These are phyloP conservation scores for Microbotryum scabiosae DNA, from an alignment of 1,284 basidiomycete species.

Conservation along the genomic window DNA sequence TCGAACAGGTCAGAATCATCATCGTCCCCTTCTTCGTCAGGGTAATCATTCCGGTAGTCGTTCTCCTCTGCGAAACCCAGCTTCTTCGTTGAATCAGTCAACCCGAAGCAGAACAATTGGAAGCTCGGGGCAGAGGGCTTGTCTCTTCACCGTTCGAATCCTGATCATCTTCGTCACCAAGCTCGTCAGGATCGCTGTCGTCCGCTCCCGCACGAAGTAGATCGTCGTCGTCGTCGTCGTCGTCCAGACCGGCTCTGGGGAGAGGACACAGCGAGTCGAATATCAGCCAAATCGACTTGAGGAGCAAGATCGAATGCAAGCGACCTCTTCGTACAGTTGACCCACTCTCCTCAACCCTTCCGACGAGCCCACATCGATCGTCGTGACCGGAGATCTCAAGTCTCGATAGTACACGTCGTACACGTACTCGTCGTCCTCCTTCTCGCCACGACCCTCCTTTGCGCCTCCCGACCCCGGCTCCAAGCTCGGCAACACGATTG, in stretches of 20 bases:
- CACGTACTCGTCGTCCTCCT: conserved; percentile 24
- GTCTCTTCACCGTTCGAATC: conserved; percentile 29
- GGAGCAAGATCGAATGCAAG: background rate
- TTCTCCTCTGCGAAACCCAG: conserved; percentile 26
- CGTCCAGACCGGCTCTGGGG: conserved; percentile 16
- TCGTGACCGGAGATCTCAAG: background rate
- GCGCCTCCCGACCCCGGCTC: background rate
- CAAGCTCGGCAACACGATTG: background rate
- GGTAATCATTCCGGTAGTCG: conserved; percentile 35
- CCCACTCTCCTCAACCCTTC: conserved; percentile 29
- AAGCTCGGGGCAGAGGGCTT: background rate
- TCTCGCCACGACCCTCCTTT: conserved; percentile 1
- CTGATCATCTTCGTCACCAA: conserved; percentile 31
- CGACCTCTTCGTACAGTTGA: conserved; percentile 22
- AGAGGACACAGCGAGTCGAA: background rate
- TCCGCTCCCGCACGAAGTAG: background rate
- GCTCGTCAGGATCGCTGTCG: conserved; percentile 9
- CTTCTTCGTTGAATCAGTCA: background rate
- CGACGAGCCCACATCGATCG: conserved; percentile 13
- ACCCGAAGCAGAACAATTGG: background rate
- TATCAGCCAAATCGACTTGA: background rate
- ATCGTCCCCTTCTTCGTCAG: conserved; percentile 23
- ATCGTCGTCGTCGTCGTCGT: conserved; percentile 12
- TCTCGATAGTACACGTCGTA: conserved; percentile 35
- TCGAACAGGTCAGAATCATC: background rate